These are phyloP conservation scores for Fusarium bulbicola DNA, from an alignment of 2,329 filamentous ascomycete species.

Conservation along the genomic window DNA sequence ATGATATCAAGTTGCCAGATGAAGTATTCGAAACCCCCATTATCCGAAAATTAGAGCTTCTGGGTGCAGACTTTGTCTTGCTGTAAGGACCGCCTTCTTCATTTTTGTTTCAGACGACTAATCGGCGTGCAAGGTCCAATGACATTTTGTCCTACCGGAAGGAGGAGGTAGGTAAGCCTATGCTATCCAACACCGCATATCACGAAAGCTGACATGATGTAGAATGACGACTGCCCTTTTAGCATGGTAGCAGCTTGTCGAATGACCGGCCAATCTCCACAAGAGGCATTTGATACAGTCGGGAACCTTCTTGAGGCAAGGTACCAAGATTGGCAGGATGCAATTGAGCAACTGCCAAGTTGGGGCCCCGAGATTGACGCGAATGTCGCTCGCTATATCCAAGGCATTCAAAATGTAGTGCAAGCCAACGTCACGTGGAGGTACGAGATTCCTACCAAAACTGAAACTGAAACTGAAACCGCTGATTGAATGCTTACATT, in stretches of 20 bases:
- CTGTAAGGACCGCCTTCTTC: not conserved
- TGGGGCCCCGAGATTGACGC: conserved; percentile 3
- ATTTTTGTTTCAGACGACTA: not conserved
- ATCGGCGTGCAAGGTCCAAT: not conserved
- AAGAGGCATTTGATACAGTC: conserved; percentile 7
- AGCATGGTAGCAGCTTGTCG: conserved; percentile 19
- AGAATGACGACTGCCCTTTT: conserved; percentile 14
- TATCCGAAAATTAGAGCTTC: conserved; percentile 2
- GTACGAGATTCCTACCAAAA: not conserved
- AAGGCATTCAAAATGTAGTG: conserved; percentile 16
- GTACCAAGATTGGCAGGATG: not conserved
- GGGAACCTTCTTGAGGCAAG: not conserved
- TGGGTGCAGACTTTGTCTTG: conserved; percentile 7
- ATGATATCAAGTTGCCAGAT: not conserved
- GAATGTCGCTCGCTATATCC: not conserved
- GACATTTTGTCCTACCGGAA: conserved; percentile 12
- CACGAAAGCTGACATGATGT: not conserved
- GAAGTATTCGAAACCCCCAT: not conserved
- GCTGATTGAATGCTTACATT: not conserved
- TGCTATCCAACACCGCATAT: accelerated
- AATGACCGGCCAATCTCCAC: conserved; percentile 6
- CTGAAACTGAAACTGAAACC: too few relatives aligned
- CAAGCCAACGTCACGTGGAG: conserved; percentile 24
- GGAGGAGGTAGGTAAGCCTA: conserved; percentile 3
- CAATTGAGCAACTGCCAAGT: not conserved